Conservation (phyloP, 345 rosid species). For the Erysimum cheiranthoides region DNA sequence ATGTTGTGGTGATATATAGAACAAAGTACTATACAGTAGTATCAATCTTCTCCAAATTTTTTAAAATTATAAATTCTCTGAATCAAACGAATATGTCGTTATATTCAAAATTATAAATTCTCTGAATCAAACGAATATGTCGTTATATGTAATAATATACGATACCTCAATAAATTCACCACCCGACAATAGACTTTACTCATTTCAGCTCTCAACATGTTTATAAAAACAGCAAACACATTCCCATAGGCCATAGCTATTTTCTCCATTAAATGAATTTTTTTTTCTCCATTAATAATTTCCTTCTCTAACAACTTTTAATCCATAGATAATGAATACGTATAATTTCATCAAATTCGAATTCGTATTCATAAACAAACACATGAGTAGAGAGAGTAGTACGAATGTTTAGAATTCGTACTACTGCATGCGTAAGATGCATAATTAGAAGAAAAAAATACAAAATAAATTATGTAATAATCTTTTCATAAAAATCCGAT, state of each 20-base stretch:
- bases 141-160: conserved; percentile 3
- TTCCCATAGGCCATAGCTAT: conserved; percentile 21
- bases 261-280: conserved; percentile 24
- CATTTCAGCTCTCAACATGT: conserved; percentile 40
- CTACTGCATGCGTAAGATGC: background rate
- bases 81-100: background rate
- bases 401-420: background rate
- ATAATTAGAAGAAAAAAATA: background rate
- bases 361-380: conserved; percentile 15
- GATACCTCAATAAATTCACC: conserved; percentile 21
- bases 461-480: background rate
- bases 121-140: background rate
- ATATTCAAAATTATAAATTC: background rate
- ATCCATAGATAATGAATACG: conserved; percentile 16
- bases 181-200: conserved; percentile 39
- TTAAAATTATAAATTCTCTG: background rate
- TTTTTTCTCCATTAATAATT: conserved; percentile 18
- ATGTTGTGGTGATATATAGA: background rate
- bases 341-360: background rate
- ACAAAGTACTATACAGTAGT: background rate
- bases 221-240: conserved; percentile 13
- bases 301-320: conserved; percentile 25
- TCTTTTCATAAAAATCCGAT: background rate
- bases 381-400: conserved; percentile 4
- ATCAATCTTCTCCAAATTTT: background rate